Conservation (phyloP, 495 filamentous ascomycete species). For the Penicillium fimorum region DNA sequence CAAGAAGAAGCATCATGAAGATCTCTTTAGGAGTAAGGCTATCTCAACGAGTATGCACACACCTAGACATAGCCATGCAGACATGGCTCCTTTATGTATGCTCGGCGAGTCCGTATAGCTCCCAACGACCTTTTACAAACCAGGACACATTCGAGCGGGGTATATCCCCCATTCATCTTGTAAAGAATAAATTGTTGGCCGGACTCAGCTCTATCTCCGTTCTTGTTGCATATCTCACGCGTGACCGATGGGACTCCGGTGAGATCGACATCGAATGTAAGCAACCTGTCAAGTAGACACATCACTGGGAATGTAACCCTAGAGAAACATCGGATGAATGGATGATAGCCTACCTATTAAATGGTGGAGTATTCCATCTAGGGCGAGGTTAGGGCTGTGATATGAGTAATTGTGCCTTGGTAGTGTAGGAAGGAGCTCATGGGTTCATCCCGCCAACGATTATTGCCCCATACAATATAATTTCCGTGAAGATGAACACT, state of each 20-base stretch:
- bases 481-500: constrained; percentile 2
- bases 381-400: background rate
- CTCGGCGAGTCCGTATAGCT: background rate
- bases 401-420: background rate
- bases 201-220: constrained; percentile 5
- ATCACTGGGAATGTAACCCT: background rate
- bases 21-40: background rate
- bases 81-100: constrained; percentile 6
- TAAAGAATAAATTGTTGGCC: background rate
- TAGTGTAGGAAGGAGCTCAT: background rate
- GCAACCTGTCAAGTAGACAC: constrained; percentile 8
- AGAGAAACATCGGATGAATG: background rate
- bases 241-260: constrained; percentile 22
- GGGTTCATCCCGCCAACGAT: background rate
- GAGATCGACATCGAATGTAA: constrained; percentile 22
- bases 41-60: background rate
- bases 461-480: background rate
- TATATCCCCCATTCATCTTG: background rate
- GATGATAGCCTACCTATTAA: background rate
- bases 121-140: background rate
- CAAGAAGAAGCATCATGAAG: constrained; percentile 10
- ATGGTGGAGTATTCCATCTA: constrained; percentile 2
- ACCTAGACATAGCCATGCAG: background rate
- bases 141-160: background rate
- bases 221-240: constrained; percentile 5